Conservation (phyloP, 2,329 filamentous ascomycete genomes). For the Beauveria asiatica region DNA sequence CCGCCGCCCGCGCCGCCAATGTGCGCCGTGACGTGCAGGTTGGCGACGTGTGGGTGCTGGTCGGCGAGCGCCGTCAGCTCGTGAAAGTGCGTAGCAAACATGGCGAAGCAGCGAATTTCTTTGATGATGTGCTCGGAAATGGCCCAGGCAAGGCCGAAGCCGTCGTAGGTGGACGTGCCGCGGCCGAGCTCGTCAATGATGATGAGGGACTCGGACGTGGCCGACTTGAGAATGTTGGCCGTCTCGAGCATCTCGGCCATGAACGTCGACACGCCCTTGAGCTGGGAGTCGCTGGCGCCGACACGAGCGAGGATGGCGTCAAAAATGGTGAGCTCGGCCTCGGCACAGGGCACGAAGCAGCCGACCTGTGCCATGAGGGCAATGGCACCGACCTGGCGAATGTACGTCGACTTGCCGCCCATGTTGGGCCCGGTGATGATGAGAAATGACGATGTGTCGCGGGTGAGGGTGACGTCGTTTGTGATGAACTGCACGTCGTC, state of each 20-base stretch:
- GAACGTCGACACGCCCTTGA: conserved; percentile 96
- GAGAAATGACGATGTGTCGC: conserved; percentile 76
- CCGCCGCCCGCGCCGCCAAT: conserved; percentile 51
- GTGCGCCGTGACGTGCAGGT: conserved; percentile 93
- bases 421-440: conserved; percentile 98
- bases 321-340: conserved; percentile 90
- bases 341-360: conserved; percentile 86
- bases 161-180: conserved; percentile 95
- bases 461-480: conserved; percentile 79
- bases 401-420: conserved; percentile 98
- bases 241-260: conserved; percentile 99
- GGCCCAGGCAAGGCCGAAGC: conserved; percentile 97
- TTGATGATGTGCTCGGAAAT: conserved; percentile 96
- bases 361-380: conserved; percentile 95
- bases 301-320: conserved; percentile 95
- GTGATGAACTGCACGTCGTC: conserved; percentile 98
- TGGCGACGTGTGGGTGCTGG: conserved; percentile 77
- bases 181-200: conserved; percentile 97
- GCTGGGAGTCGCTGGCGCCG: conserved; percentile 89
- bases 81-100: conserved; percentile 98
- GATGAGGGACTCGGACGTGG: conserved; percentile 89
- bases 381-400: conserved; percentile 93
- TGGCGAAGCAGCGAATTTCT: conserved; percentile 86
- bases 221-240: conserved; percentile 94
- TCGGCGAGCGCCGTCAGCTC: conserved; percentile 88